Base-by-base conservation (phyloP, 768 basidiomycete species). In the Suillus subaureus region DNA sequence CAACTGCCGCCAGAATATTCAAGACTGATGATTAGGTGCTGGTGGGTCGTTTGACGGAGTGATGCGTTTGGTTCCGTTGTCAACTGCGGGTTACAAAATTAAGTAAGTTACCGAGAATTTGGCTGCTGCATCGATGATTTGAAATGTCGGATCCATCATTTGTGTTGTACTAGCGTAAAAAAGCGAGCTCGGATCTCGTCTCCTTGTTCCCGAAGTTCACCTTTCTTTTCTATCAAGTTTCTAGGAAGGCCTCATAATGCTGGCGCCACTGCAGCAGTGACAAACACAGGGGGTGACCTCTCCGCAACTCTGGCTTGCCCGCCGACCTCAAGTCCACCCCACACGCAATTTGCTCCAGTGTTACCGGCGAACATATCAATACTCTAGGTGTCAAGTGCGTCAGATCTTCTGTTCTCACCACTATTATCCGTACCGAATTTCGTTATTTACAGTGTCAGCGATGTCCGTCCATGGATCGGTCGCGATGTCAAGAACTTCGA, bases 281-380 rank as follows among this genome's bases (percentile, higher is more conserved):
- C 45, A n/a, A 18, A 6, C 2, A 40, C 18, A n/a, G n/a, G n/a
- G n/a, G n/a, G n/a, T n/a, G n/a, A 3, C 11, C 26, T 40, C 6
- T 5, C 21, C 39, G 26, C 18, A 60, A 28, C 23, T 28, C 26
- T 57, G 23, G 9, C 21, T 31, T 55, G 52, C 1, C 18, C 11
- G 1, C 28, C 9, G 51, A 52, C 5, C 33, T 56, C 49, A 63
- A 63, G 54, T 37, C 35, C 21, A 60, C 54, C n/a, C 62, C 62
- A 37, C 33, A 37, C 23, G 54, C 55, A 21, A 23, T 51, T 15
- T 23, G 62, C 12, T 33, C 62, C 18, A 16, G 37, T 11, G 15
- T 16, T 13, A 18, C 31, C 21, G 61, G 35, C 55, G 55, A 61
- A 28, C 11, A 33, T 7, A 63, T 63, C 3, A 8, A 35, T 7